These are phyloP conservation scores for Nakazawaea sp. DNA, from an alignment of 805 yeast species.

Conservation along the genomic window DNA sequence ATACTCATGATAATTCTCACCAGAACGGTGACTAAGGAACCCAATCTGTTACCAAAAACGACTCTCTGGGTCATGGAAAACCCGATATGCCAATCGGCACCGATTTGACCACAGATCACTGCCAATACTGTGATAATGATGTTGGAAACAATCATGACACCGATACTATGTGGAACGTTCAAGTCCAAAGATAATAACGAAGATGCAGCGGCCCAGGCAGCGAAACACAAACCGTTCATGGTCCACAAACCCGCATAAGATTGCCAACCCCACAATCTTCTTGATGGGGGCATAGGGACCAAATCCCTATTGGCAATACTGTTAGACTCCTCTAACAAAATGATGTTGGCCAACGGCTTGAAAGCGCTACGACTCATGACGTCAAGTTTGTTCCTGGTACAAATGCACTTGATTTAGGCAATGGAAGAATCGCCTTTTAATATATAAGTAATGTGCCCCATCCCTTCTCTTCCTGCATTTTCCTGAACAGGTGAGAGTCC, in stretches of 20 bases:
- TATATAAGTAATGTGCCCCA: no score
- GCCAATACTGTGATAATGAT: conserved; percentile 16
- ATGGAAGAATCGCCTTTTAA: no score
- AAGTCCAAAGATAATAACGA: conserved; percentile 19
- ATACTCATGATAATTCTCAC: conserved; percentile 17
- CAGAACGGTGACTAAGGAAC: conserved; percentile 16
- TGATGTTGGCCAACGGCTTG: not conserved
- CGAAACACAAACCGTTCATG: conserved; percentile 16
- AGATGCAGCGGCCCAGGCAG: conserved; percentile 13
- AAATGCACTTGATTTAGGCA: no score
- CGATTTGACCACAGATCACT: conserved; percentile 19
- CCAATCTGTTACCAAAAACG: conserved; percentile 18
- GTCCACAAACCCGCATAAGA: conserved; percentile 37
- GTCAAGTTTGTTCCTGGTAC: not conserved
- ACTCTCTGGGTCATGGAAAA: conserved; percentile 19
- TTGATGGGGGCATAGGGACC: conserved; percentile 34
- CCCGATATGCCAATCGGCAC: conserved; percentile 20
- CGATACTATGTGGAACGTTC: conserved; percentile 19
- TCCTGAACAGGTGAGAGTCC: no score
- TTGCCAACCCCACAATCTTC: conserved; percentile 40
- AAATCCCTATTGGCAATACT: conserved; percentile 28
- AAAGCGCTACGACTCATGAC: not conserved
- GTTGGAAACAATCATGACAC: conserved; percentile 20
- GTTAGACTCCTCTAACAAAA: conserved; percentile 1
- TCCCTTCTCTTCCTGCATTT: no score